phyloP scores from a whole-genome alignment of 345 rosid species.

The Eucalyptus cloeziana region DNA sequence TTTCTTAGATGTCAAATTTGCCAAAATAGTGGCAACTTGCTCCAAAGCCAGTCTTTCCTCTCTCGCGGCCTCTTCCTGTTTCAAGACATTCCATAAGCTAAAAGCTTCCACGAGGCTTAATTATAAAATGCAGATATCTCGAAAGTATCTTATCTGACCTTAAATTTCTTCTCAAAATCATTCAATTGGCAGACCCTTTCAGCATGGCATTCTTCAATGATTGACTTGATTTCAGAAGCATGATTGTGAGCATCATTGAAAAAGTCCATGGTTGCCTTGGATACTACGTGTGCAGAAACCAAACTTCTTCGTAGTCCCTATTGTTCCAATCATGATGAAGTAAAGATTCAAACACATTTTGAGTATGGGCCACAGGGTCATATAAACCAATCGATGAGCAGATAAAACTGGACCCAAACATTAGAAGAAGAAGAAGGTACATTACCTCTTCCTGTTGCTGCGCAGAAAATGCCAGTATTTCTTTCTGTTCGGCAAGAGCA shows the following conservation, averaged over 20 bases:
- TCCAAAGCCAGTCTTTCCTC: constrained; percentile 68
- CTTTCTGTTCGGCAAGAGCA: constrained; percentile 55
- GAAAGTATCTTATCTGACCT: constrained; percentile 16
- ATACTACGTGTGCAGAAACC: constrained; percentile 46
- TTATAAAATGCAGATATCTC: background rate
- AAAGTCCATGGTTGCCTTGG: constrained; percentile 43
- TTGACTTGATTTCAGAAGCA: constrained; percentile 32
- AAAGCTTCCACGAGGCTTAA: background rate
- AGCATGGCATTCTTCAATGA: constrained; percentile 38
- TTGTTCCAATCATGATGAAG: background rate
- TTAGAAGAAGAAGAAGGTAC: background rate
- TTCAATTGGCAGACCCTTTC: constrained; percentile 35
- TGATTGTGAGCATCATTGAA: constrained; percentile 44
- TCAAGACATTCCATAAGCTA: background rate
- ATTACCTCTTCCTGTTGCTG: constrained; percentile 62
- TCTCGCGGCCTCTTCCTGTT: constrained; percentile 70
- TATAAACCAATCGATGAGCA: background rate
- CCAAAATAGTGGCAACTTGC: constrained; percentile 51
- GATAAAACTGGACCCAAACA: background rate
- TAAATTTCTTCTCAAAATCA: constrained; percentile 48
- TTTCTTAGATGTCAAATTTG: constrained; percentile 51
- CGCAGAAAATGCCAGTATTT: constrained; percentile 39
- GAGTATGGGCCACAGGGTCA: background rate
- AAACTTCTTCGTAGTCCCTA: constrained; percentile 52
- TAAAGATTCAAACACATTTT: background rate